A percentile compares a stretch with the other conserved stretches of the same genome.
Evolutionary conservation across 192 early-diverging fungal species (phyloP).

Genomic region (Phlyctochytrium bullatum): DNA sequence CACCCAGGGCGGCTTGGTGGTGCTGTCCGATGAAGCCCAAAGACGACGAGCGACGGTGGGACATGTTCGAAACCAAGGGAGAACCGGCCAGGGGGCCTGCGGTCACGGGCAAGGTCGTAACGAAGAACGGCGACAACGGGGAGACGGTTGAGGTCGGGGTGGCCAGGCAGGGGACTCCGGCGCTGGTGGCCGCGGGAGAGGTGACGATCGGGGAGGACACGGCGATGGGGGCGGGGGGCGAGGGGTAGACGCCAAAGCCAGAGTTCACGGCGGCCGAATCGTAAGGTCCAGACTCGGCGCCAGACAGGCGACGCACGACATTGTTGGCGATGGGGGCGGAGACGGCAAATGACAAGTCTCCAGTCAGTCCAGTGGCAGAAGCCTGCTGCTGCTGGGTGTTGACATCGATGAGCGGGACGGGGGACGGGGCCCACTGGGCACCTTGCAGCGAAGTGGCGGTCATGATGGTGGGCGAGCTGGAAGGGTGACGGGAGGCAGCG

Average conservation of each 20-base stretch:
- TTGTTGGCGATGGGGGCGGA: background rate
- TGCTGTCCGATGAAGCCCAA: no score
- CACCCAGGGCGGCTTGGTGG: no score
- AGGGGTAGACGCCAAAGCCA: background rate
- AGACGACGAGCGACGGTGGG: no score
- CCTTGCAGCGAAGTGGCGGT: no score
- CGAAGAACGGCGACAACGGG: background rate
- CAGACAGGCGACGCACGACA: background rate
- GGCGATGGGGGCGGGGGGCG: background rate
- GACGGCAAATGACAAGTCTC: no score
- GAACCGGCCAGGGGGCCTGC: background rate
- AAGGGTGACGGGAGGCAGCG: background rate
- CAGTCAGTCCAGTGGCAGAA: no score
- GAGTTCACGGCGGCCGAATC: background rate
- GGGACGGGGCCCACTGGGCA: no score
- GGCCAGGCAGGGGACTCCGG: no score
- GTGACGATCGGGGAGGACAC: background rate
- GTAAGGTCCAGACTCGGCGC: no score
- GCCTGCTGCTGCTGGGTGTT: conserved; percentile 1
- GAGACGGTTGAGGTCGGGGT: background rate
- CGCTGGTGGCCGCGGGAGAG: background rate
- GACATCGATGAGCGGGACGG: background rate
- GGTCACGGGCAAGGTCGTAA: background rate
- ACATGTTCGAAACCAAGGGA: no score
- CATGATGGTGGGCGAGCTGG: background rate